These are phyloP conservation scores for Aspergillus quadrilineatus DNA, from an alignment of 2,329 filamentous ascomycete species.

Conservation along the genomic window DNA sequence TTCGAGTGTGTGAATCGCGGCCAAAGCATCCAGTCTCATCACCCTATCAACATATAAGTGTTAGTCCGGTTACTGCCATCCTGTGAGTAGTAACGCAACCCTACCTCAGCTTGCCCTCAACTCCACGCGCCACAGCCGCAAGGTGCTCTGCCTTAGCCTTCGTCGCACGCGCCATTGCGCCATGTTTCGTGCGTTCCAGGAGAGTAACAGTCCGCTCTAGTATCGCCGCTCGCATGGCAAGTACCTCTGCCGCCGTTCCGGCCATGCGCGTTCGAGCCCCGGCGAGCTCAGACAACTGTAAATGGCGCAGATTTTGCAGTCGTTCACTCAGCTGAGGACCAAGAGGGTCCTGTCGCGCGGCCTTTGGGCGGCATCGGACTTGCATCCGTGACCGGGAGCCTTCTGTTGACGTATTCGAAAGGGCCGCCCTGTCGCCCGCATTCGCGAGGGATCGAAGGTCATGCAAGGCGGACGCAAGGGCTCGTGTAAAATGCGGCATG, in stretches of 20 bases:
- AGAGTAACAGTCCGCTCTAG: slow-evolving; percentile 40
- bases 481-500: slow-evolving; percentile 25
- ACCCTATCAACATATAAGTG: slow-evolving; percentile 27
- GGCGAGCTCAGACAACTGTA: slow-evolving; percentile 36
- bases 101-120: slow-evolving; percentile 42
- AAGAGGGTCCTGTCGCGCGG: slow-evolving; percentile 18
- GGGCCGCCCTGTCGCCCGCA: slow-evolving; percentile 15
- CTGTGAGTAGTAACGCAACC: slow-evolving; percentile 3
- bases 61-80: background rate
- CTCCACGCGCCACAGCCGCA: slow-evolving; percentile 36
- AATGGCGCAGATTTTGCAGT: slow-evolving; percentile 28
- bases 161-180: slow-evolving; percentile 34
- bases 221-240: slow-evolving; percentile 32
- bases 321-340: slow-evolving; percentile 30
- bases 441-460: slow-evolving; percentile 31
- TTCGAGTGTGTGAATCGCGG: slow-evolving; percentile 41
- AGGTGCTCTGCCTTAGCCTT: slow-evolving; percentile 43
- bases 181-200: slow-evolving; percentile 43
- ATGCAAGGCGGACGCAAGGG: slow-evolving; percentile 25
- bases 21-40: slow-evolving; percentile 37
- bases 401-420: slow-evolving; percentile 13
- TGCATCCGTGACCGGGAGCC: slow-evolving; percentile 17
- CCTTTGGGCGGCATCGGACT: slow-evolving; percentile 11
- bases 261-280: slow-evolving; percentile 35
- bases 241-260: slow-evolving; percentile 34